Conservation (phyloP, 805 yeast genomes). For the Teunomyces cretensis region DNA sequence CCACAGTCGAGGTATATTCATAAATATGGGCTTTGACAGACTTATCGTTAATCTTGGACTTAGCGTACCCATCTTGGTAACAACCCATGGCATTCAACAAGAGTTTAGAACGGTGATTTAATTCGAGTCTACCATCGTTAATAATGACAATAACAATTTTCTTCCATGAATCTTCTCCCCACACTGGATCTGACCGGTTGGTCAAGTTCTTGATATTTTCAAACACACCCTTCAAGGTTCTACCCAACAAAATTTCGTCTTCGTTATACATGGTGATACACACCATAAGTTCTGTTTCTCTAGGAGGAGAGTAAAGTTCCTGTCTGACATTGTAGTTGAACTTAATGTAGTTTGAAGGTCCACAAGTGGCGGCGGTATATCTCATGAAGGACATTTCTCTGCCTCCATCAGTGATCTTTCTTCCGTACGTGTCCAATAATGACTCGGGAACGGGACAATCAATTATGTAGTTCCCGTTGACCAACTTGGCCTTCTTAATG, state of each 20-base stretch:
- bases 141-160: constrained; percentile 87
- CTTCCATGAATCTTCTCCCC: constrained; percentile 98
- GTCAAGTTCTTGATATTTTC: constrained; percentile 78
- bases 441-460: constrained; percentile 44
- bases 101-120: constrained; percentile 76
- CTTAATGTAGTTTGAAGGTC: constrained; percentile 66
- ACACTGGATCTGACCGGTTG: constrained; percentile 61
- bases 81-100: constrained; percentile 84
- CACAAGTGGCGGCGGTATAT: constrained; percentile 92
- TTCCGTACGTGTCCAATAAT: constrained; percentile 36
- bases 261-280: constrained; percentile 69
- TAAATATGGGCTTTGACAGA: constrained; percentile 84
- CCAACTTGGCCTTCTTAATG: constrained; percentile 50
- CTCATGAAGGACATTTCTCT: constrained; percentile 82
- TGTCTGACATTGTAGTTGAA: constrained; percentile 82
- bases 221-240: constrained; percentile 67
- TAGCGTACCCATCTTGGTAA: constrained; percentile 95
- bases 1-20: constrained; percentile 91
- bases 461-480: constrained; percentile 48
- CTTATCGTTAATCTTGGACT: constrained; percentile 79
- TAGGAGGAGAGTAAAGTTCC: constrained; percentile 69
- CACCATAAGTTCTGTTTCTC: constrained; percentile 74
- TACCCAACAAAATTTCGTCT: constrained; percentile 58
- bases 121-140: constrained; percentile 87
- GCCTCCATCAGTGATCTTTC: constrained; percentile 35